phyloP scores from a whole-genome alignment of 495 filamentous ascomycete genomes.

The Parathielavia appendiculata region DNA sequence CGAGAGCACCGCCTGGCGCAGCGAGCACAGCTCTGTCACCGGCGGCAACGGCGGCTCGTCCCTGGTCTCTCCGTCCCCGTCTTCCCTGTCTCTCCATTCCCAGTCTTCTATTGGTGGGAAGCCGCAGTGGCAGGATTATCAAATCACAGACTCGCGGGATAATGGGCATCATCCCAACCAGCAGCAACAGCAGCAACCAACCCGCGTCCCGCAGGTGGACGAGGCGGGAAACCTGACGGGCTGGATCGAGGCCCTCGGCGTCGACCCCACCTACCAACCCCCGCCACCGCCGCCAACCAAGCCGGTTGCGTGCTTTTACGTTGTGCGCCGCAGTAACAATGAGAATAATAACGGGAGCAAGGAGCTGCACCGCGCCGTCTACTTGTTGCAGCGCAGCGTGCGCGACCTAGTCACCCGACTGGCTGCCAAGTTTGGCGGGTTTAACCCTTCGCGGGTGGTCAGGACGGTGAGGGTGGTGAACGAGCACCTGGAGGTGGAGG shows the following conservation, averaged over 20 bases:
- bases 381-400: conserved; percentile 70
- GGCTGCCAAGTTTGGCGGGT: conserved; percentile 62
- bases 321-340: conserved; percentile 55
- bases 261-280: conserved; percentile 79
- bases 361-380: conserved; percentile 78
- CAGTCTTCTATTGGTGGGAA: conserved; percentile 41
- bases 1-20: conserved; percentile 52
- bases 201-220: conserved; percentile 42
- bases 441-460: conserved; percentile 64
- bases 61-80: conserved; percentile 68
- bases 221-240: conserved; percentile 57
- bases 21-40: conserved; percentile 48
- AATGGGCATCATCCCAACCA: background rate
- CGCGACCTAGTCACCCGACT: conserved; percentile 65
- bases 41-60: conserved; percentile 39
- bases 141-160: conserved; percentile 17
- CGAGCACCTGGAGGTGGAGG: conserved; percentile 71
- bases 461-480: conserved; percentile 59
- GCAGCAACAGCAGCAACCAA: conserved; percentile 40
- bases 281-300: conserved; percentile 53
- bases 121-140: conserved; percentile 53
- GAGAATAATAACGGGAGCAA: conserved; percentile 48
- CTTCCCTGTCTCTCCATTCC: conserved; percentile 55
- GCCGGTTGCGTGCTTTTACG: conserved; percentile 82
- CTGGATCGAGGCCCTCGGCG: conserved; percentile 87